A percentile compares a stretch with the other conserved stretches of the same genome.
These are phyloP conservation scores for Lentinula sp. DNA, from an alignment of 768 basidiomycete genomes.

Conservation along the genomic window DNA sequence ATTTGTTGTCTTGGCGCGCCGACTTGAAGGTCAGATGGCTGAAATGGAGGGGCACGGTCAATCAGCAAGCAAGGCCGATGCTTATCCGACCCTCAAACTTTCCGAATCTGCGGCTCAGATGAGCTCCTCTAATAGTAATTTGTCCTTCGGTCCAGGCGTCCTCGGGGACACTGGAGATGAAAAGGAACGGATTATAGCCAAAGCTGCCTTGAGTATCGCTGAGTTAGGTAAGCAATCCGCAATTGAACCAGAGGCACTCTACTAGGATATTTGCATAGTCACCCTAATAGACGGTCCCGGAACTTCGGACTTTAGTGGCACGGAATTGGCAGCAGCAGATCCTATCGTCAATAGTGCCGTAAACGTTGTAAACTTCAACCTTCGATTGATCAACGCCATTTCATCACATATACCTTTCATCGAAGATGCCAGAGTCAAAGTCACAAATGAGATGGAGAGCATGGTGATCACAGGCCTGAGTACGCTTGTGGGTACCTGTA, in stretches of 20 bases:
- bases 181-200: constrained; percentile 82
- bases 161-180: constrained; percentile 56
- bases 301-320: background rate
- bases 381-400: constrained; percentile 72
- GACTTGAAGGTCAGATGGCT: constrained; percentile 81
- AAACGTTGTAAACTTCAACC: constrained; percentile 33
- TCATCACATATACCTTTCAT: constrained; percentile 66
- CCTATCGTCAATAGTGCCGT: background rate
- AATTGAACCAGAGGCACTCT: background rate
- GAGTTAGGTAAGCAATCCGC: constrained; percentile 65
- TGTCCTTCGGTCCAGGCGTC: constrained; percentile 5
- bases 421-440: constrained; percentile 58
- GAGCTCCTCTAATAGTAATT: background rate
- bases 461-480: constrained; percentile 82
- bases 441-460: constrained; percentile 84
- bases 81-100: background rate
- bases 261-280: constrained; percentile 24
- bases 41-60: constrained; percentile 40
- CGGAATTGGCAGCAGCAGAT: background rate
- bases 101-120: background rate
- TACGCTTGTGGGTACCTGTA: constrained; percentile 51
- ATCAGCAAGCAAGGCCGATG: background rate
- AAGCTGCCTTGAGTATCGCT: constrained; percentile 91
- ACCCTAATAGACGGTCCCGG: constrained; percentile 41
- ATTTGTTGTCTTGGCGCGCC: constrained; percentile 75